Evolutionary conservation across 768 basidiomycete genomes (phyloP).

Genomic region (Russula compacta): DNA sequence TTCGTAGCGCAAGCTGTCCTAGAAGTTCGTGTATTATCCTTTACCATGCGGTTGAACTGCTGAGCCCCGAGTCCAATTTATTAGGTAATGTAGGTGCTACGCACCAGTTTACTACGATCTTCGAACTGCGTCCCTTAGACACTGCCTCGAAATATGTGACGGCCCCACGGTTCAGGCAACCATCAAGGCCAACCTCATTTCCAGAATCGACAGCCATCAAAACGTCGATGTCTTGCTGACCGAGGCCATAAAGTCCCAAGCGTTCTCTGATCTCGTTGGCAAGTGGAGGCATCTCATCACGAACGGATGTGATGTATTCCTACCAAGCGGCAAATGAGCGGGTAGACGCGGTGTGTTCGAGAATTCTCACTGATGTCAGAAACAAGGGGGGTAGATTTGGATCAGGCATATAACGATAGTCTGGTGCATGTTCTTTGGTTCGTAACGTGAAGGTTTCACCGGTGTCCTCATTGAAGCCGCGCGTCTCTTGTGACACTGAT

Average conservation of each 20-base stretch:
- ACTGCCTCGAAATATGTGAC: conserved; percentile 80
- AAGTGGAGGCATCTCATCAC: conserved; percentile 59
- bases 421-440: conserved; percentile 88
- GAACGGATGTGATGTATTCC: conserved; percentile 52
- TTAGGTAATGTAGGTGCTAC: conserved; percentile 18
- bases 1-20: conserved; percentile 59
- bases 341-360: background rate
- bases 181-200: conserved; percentile 54
- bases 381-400: conserved; percentile 77
- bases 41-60: conserved; percentile 2
- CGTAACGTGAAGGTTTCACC: conserved; percentile 77
- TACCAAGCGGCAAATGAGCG: conserved; percentile 26
- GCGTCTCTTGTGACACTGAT: conserved; percentile 72
- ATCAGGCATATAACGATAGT: conserved; percentile 98
- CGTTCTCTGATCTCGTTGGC: conserved; percentile 54
- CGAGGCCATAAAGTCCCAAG: conserved; percentile 46
- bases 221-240: conserved; percentile 60
- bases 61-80: background rate
- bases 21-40: conserved; percentile 89
- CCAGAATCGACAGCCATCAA: conserved; percentile 66
- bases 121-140: conserved; percentile 47
- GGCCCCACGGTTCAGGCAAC: conserved; percentile 41
- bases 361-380: conserved; percentile 38
- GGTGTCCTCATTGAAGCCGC: conserved; percentile 77
- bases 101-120: conserved; percentile 78